Evolutionary conservation across 140 eudicot genomes (phyloP).

Genomic region (Flaveria floridana): DNA sequence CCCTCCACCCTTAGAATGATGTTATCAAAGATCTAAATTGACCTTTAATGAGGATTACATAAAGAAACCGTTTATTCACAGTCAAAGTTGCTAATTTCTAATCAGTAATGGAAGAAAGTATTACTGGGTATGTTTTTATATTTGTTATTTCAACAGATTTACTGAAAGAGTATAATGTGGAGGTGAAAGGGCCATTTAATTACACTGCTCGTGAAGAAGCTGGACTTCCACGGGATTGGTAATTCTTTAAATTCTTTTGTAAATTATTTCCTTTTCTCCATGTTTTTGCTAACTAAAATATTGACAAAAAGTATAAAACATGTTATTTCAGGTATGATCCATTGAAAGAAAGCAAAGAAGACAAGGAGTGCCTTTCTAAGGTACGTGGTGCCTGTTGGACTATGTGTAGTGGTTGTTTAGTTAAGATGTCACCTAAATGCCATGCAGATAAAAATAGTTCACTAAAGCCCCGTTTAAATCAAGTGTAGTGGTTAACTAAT

Average conservation of each 20-base stretch:
- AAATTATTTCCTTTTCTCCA: too few species aligned
- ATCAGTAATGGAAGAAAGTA: too few species aligned
- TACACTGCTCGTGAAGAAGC: constrained; percentile 77
- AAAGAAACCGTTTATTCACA: too few species aligned
- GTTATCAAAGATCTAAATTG: too few species aligned
- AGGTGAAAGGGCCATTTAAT: constrained; percentile 89
- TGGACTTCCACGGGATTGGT: constrained; percentile 93
- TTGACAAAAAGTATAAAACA: constrained; percentile 18
- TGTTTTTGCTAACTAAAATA: constrained; percentile 6
- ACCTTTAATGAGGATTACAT: too few species aligned
- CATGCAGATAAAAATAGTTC: too few species aligned
- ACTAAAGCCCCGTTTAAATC: too few species aligned
- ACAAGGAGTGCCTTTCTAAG: constrained; percentile 56
- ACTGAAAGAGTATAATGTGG: constrained; percentile 74
- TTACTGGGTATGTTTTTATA: neutral
- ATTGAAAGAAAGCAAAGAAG: constrained; percentile 28
- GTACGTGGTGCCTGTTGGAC: constrained; percentile 29
- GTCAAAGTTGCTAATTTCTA: too few species aligned
- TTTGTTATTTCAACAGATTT: constrained; percentile 45
- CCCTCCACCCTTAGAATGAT: too few species aligned
- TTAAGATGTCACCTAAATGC: too few species aligned
- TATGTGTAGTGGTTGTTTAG: too few species aligned
- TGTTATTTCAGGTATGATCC: constrained; percentile 70
- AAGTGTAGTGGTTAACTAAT: too few species aligned
- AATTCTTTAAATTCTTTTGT: constrained; percentile 25